Evolutionary conservation across 1,284 basidiomycete genomes (phyloP).

Genomic region (Microbotryum scabiosae): DNA sequence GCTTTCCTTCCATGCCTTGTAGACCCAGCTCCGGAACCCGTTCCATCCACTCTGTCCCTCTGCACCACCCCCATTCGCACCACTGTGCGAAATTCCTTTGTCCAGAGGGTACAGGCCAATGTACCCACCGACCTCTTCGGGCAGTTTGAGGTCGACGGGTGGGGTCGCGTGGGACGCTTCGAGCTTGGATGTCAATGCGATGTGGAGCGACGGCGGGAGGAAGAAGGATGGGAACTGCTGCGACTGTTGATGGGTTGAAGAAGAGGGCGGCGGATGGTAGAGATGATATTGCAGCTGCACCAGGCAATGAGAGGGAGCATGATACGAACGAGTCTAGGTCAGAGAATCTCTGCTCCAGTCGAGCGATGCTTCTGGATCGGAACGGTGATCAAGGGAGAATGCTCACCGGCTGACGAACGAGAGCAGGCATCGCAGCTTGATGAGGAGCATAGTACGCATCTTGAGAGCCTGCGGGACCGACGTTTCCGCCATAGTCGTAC

Average conservation of each 20-base stretch:
- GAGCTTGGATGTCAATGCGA: constrained; percentile 69
- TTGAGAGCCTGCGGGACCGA: neutral
- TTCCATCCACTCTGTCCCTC: constrained; percentile 7
- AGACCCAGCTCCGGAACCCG: constrained; percentile 59
- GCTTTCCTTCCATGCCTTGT: constrained; percentile 66
- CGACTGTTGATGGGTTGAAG: constrained; percentile 40
- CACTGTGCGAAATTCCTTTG: constrained; percentile 14
- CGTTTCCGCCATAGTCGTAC: constrained; percentile 2
- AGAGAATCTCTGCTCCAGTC: too few relatives aligned
- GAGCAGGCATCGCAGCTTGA: constrained; percentile 6
- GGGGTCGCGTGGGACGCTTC: constrained; percentile 56
- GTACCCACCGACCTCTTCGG: constrained; percentile 31
- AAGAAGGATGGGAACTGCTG: constrained; percentile 47
- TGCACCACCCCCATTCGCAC: neutral
- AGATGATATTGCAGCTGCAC: constrained; percentile 82
- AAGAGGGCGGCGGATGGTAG: constrained; percentile 55
- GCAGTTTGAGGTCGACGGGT: constrained; percentile 16
- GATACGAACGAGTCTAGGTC: too few relatives aligned
- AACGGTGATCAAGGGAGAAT: too few relatives aligned
- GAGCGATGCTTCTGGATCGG: too few relatives aligned
- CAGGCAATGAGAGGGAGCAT: neutral
- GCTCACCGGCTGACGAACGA: constrained; percentile 23
- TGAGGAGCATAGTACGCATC: neutral
- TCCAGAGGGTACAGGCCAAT: constrained; percentile 29
- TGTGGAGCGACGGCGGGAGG: constrained; percentile 64